Evolutionary conservation across 441 rosid species (phyloP), one percentile per base, ranked within the genome.

Genomic region (Caryocar brasiliense): DNA sequence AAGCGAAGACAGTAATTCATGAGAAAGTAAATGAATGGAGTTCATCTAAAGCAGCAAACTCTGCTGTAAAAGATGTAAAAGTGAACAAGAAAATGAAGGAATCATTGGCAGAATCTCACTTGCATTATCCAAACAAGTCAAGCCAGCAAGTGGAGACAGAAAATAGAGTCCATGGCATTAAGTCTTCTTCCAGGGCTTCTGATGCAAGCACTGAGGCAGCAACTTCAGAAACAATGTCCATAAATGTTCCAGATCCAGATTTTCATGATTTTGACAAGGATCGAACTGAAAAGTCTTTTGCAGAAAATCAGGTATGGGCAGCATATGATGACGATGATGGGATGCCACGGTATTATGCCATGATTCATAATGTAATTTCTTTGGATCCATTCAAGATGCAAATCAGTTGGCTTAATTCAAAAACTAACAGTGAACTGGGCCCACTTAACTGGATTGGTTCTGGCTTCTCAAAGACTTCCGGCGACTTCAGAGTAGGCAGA

Each of bases 181-280:
- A 38, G 57, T 17, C 64, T 40, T 49, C 51, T 58, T 44, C 67
- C 10, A 51, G 41, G 13, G 50, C 65, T 55, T 48, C 64, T 62
- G 41, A 25, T 56, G 41, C 54, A 25, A 58, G 44, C 40, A 56
- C 40, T n/a, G 67, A 50, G 49, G 40, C 57, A 21, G 71, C 57
- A 60, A 54, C 69, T 27, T 41, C 65, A 66, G 77, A 73, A 60
- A 40, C 51, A 18, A 40, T 79, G 71, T 61, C 63, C n/a, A 59
- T 82, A 43, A 61, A 70, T 48, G 96, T 88, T 40, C 80, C 75
- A 22, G 85, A 81, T 59, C 75, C 95, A 8, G 96, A 82, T 65
- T 82, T 85, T 67, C 62, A 61, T 12, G 45, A 61, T 37, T 61
- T 61, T 46, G 66, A 61, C 40, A 44, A 45, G 34, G 59, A 53